Evolutionary conservation across 306 rosid species (phyloP), one percentile per base, ranked within the genome.

Genomic region (Ziziphus jujuba): DNA sequence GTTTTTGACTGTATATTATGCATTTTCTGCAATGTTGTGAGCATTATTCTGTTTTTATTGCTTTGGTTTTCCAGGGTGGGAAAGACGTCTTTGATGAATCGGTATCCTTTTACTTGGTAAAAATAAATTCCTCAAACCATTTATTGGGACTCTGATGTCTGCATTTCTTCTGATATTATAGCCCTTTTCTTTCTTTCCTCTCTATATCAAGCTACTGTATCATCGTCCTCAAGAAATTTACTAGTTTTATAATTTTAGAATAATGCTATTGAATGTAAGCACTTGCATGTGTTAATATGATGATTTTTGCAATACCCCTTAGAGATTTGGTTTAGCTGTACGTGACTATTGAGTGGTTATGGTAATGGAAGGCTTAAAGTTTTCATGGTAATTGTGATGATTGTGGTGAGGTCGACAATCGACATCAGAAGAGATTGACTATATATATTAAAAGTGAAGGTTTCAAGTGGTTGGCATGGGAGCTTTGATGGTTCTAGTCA

Each of bases 81-180:
- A 24, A 92, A 89, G 76, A 89, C 97, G 1, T 87, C 97, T 35
- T 72, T 92, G 84, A 89, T 92, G 93, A 89, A 89, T 75, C 92
- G 82, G 98, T 89, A 92, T 87, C 93, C 91, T 77, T 72, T 45
- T 10, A 56, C n/a, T 55, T 31, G 5, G 10, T 2, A 13, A 19
- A 44, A 12, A 28, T 5, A 24, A 24, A 12, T 40, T 22, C n/a
- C 36, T 21, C 24, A 6, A 40, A 1, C 43, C 11, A 25, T 56
- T 21, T 8, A 3, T 56, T 2, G 16, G n/a, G 61, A 17, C 40
- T 62, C 36, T 53, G 38, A 56, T 72, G 52, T 36, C 23, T 55
- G 22, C 31, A 2, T 21, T 21, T 51, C 35, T 14, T 64, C 43
- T 33, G 14, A 31, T 35, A 31, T 66, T 11, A 5, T 15, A 44